Conservation (phyloP, 176 grass and related monocot species). For the Ampelocalamus luodianensis region DNA sequence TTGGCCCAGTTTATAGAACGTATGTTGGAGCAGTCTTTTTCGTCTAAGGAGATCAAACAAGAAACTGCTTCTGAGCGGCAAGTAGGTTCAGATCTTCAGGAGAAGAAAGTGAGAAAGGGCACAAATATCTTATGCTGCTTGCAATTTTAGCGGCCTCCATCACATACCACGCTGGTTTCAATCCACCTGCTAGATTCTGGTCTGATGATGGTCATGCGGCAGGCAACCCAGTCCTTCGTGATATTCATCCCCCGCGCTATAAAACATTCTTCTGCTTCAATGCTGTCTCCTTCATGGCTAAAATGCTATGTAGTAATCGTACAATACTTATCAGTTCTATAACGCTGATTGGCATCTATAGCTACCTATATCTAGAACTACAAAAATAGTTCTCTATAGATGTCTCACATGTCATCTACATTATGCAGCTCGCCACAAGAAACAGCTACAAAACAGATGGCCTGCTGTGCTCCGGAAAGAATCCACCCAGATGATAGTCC, state of each 20-base stretch:
- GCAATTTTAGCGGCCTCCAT: slow-evolving; percentile 53
- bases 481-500: no score
- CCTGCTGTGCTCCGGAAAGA: no score
- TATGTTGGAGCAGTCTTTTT: background rate
- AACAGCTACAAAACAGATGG: no score
- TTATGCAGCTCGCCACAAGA: no score
- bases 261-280: slow-evolving; percentile 47
- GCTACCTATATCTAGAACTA: no score
- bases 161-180: slow-evolving; percentile 59
- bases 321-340: no score
- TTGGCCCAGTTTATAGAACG: no score
- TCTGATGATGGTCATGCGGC: slow-evolving; percentile 4
- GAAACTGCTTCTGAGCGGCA: background rate
- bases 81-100: background rate
- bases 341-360: no score
- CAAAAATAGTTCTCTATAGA: no score
- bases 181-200: slow-evolving; percentile 53
- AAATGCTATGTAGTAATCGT: no score
- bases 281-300: slow-evolving; percentile 39
- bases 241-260: background rate
- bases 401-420: no score
- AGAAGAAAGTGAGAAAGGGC: slow-evolving; percentile 22
- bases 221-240: slow-evolving; percentile 39
- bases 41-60: no score
- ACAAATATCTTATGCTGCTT: slow-evolving; percentile 59